Conservation (phyloP, 108 stramenopile species). For the Discostella stelligeroides region DNA sequence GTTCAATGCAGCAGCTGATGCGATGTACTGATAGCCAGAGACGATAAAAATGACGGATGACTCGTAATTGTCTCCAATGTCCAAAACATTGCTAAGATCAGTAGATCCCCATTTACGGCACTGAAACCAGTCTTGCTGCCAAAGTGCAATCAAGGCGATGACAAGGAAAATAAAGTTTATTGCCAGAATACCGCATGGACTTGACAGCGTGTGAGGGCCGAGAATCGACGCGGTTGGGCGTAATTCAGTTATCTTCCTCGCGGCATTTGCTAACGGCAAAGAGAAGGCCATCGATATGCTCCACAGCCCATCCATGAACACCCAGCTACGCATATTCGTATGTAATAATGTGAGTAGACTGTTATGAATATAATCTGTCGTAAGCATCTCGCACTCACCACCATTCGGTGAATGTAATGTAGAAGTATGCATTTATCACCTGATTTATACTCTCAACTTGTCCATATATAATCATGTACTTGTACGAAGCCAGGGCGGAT, state of each 20-base stretch:
- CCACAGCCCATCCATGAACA: slow-evolving; percentile 71
- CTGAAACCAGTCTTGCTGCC: slow-evolving; percentile 62
- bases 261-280: slow-evolving; percentile 58
- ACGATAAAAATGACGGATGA: slow-evolving; percentile 61
- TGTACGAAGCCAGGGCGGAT: slow-evolving; percentile 65
- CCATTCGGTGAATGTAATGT: slow-evolving; percentile 64
- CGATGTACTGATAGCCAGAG: slow-evolving; percentile 62
- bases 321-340: neutral
- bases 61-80: slow-evolving; percentile 58
- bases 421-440: slow-evolving; percentile 56
- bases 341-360: neutral
- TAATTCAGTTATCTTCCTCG: slow-evolving; percentile 44
- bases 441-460: slow-evolving; percentile 67
- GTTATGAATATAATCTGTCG: neutral
- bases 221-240: slow-evolving; percentile 75
- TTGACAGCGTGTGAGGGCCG: slow-evolving; percentile 56
- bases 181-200: slow-evolving; percentile 51
- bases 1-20: slow-evolving; percentile 60
- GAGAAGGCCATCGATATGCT: slow-evolving; percentile 60
- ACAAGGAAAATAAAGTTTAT: slow-evolving; percentile 60
- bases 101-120: slow-evolving; percentile 63
- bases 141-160: slow-evolving; percentile 49
- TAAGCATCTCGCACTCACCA: slow-evolving; percentile 46
- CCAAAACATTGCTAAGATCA: slow-evolving; percentile 47
- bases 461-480: slow-evolving; percentile 78